phyloP scores from a whole-genome alignment of 441 rosid genomes.

The Mallotus repandus region DNA sequence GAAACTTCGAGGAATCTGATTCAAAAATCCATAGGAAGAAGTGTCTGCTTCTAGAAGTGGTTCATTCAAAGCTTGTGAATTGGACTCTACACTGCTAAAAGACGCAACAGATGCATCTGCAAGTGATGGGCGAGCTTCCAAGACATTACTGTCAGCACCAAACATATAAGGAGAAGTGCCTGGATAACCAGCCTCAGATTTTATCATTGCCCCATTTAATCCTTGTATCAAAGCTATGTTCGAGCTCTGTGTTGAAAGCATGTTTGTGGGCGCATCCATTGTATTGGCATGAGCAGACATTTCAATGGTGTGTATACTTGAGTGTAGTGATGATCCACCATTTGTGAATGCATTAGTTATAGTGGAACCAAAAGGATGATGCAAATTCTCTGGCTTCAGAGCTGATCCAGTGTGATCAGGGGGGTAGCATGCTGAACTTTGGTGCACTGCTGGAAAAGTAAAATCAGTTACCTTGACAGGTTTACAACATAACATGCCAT shows the following conservation, averaged over 20 bases:
- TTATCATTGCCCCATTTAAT: slow-evolving; percentile 77
- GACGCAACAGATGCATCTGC: slow-evolving; percentile 69
- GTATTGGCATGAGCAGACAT: slow-evolving; percentile 63
- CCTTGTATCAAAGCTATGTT: slow-evolving; percentile 70
- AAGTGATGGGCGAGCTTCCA: slow-evolving; percentile 62
- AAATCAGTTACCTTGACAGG: slow-evolving; percentile 21
- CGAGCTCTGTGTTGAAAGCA: slow-evolving; percentile 66
- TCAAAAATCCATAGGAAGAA: slow-evolving; percentile 73
- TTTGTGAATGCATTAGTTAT: slow-evolving; percentile 59
- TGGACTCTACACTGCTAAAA: slow-evolving; percentile 72
- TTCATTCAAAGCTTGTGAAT: slow-evolving; percentile 69
- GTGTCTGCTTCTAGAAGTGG: slow-evolving; percentile 68
- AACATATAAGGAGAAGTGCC: slow-evolving; percentile 63
- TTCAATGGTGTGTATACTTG: slow-evolving; percentile 57
- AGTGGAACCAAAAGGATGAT: slow-evolving; percentile 47
- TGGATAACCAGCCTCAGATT: slow-evolving; percentile 73
- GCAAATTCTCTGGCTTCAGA: slow-evolving; percentile 62
- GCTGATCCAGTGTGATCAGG: slow-evolving; percentile 53
- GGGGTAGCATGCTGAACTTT: slow-evolving; percentile 51
- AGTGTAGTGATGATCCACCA: slow-evolving; percentile 58
- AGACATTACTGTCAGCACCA: slow-evolving; percentile 64
- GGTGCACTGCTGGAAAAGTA: slow-evolving; percentile 52
- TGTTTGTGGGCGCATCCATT: slow-evolving; percentile 52
- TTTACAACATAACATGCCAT: slow-evolving; percentile 1
- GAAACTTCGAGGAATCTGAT: slow-evolving; percentile 79